Evolutionary conservation across 768 basidiomycete species (phyloP).

Genomic region (Panus rudis): DNA sequence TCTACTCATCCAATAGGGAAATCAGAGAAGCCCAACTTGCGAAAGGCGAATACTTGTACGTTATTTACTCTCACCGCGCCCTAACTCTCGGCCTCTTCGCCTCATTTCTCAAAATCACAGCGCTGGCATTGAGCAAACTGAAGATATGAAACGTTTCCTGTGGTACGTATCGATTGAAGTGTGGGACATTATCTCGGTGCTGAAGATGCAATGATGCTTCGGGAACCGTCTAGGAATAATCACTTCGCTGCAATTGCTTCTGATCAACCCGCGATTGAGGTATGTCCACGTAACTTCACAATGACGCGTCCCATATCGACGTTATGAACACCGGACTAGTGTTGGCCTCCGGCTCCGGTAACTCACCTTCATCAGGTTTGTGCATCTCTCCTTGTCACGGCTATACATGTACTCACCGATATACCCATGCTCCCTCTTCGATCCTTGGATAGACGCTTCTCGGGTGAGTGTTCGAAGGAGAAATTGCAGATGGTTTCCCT

Average conservation of each 20-base stretch:
- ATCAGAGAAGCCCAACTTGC: conserved; percentile 36
- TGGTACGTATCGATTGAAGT: conserved; percentile 37
- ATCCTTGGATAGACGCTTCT: conserved; percentile 57
- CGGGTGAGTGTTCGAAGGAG: conserved; percentile 40
- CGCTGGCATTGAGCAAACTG: conserved; percentile 61
- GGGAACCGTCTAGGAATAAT: conserved; percentile 46
- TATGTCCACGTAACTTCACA: conserved; percentile 20
- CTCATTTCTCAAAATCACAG: conserved; percentile 23
- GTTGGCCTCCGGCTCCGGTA: conserved; percentile 47
- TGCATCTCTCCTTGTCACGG: not conserved
- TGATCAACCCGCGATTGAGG: conserved; percentile 63
- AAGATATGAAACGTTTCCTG: conserved; percentile 67
- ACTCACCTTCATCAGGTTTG: conserved; percentile 49
- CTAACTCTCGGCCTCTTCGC: not conserved
- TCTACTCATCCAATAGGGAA: conserved; percentile 33
- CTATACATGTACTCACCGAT: not conserved
- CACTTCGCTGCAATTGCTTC: conserved; percentile 67
- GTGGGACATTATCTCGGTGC: not conserved
- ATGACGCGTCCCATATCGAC: not conserved
- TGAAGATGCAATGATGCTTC: not conserved
- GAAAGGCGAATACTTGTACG: conserved; percentile 49
- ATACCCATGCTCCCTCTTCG: not conserved
- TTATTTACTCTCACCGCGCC: no score
- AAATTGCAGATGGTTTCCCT: no score
- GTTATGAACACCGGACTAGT: conserved; percentile 22